Conservation (phyloP, 768 basidiomycete species). For the Antrodiella citrinella region DNA sequence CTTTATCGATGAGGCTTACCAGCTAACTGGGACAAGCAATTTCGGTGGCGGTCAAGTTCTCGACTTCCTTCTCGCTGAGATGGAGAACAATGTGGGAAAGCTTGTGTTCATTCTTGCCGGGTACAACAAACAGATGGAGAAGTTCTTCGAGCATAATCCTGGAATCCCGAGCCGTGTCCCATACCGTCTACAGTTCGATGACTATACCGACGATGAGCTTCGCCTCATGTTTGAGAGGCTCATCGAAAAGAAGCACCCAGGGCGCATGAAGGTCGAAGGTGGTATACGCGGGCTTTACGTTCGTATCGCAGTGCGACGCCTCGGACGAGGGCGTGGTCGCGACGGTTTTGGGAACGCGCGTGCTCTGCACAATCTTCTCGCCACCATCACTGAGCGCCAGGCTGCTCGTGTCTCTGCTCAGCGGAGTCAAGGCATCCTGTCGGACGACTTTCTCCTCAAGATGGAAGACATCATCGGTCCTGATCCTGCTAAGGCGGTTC, state of each 20-base stretch:
- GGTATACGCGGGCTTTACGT: slow-evolving; percentile 45
- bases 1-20: slow-evolving; percentile 70
- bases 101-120: slow-evolving; percentile 67
- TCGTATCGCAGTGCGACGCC: slow-evolving; percentile 49
- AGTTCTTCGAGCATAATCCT: slow-evolving; percentile 71
- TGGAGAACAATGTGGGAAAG: slow-evolving; percentile 61
- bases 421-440: slow-evolving; percentile 28
- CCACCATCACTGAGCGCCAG: slow-evolving; percentile 42
- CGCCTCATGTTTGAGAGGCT: slow-evolving; percentile 43
- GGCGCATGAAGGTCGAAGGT: slow-evolving; percentile 44
- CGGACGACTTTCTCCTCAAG: slow-evolving; percentile 44
- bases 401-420: slow-evolving; percentile 38
- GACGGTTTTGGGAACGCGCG: slow-evolving; percentile 65
- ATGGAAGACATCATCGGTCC: slow-evolving; percentile 60
- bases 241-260: slow-evolving; percentile 37
- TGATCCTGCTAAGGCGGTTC: slow-evolving; percentile 42
- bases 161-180: slow-evolving; percentile 65
- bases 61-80: slow-evolving; percentile 65
- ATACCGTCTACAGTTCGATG: slow-evolving; percentile 46
- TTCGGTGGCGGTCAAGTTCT: slow-evolving; percentile 48
- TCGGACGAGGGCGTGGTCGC: slow-evolving; percentile 51
- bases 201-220: slow-evolving; percentile 53
- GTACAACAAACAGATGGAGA: slow-evolving; percentile 67
- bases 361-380: slow-evolving; percentile 44
- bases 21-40: slow-evolving; percentile 43